Percentiles rank a stretch among this genome's conserved stretches.
phyloP scores from a whole-genome alignment of 1,284 basidiomycete genomes.

The Anthracocystis walkeri region DNA sequence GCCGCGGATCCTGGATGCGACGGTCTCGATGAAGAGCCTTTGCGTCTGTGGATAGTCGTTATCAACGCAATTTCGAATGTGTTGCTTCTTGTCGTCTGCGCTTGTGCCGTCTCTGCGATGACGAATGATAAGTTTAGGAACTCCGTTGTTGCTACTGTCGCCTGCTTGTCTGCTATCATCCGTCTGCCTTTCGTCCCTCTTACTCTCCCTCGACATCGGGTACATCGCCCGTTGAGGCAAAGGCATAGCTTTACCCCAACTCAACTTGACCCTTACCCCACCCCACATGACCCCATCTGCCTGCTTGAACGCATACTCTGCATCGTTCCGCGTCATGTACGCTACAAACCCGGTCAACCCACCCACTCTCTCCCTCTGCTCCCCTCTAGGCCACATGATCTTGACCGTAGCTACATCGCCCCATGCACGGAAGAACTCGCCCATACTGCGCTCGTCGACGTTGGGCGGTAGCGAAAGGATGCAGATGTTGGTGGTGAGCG shows the following conservation, averaged over 20 bases:
- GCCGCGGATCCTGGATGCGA: constrained; percentile 84
- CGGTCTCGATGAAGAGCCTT: constrained; percentile 80
- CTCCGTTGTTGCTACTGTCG: background rate
- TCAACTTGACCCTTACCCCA: constrained; percentile 83
- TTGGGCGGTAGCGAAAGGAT: constrained; percentile 83
- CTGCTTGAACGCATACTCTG: constrained; percentile 85
- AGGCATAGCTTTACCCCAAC: constrained; percentile 95
- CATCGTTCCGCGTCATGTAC: constrained; percentile 90
- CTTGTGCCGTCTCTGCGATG: constrained; percentile 9
- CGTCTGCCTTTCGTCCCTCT: background rate
- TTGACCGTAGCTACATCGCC: constrained; percentile 73
- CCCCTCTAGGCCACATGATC: constrained; percentile 62
- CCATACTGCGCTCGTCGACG: constrained; percentile 84
- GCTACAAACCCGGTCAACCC: constrained; percentile 94
- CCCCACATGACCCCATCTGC: constrained; percentile 93
- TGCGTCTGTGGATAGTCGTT: constrained; percentile 62
- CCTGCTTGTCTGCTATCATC: background rate
- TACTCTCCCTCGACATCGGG: constrained; percentile 15
- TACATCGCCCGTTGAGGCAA: constrained; percentile 73
- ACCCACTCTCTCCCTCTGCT: constrained; percentile 76
- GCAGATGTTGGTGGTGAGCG: constrained; percentile 90
- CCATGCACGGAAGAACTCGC: constrained; percentile 81
- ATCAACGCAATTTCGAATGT: constrained; percentile 7
- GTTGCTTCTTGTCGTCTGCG: background rate
- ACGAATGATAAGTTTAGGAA: constrained; percentile 26